These are phyloP conservation scores for Gossypium thurberi DNA, from an alignment of 345 rosid species.

Conservation along the genomic window DNA sequence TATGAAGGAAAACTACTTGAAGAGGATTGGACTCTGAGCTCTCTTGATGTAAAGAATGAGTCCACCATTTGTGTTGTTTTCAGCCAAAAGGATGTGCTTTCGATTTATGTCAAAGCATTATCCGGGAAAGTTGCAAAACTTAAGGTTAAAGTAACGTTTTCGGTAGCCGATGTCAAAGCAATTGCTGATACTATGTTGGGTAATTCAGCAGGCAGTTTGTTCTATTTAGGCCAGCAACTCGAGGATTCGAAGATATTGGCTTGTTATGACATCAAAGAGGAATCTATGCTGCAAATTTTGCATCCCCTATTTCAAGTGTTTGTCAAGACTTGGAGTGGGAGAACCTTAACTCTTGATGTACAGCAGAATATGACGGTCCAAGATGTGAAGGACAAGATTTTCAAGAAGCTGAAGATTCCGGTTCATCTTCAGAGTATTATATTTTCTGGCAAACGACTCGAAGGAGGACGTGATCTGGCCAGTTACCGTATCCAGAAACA, in stretches of 20 bases:
- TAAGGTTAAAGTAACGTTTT: slow-evolving; percentile 17
- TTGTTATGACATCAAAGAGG: slow-evolving; percentile 25
- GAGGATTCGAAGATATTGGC: slow-evolving; percentile 30
- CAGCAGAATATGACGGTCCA: slow-evolving; percentile 1
- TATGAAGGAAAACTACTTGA: slow-evolving; percentile 23
- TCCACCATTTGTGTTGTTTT: slow-evolving; percentile 23
- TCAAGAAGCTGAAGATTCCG: slow-evolving; percentile 14
- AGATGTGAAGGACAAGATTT: slow-evolving; percentile 18
- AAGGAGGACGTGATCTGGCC: slow-evolving; percentile 13
- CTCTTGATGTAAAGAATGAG: slow-evolving; percentile 16
- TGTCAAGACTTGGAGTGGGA: slow-evolving; percentile 27
- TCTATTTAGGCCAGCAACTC: slow-evolving; percentile 21
- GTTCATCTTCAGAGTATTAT: neutral
- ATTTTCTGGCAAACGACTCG: slow-evolving; percentile 27
- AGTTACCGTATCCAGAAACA: slow-evolving; percentile 26
- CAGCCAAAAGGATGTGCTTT: slow-evolving; percentile 18
- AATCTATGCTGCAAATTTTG: slow-evolving; percentile 16
- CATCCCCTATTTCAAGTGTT: slow-evolving; percentile 21
- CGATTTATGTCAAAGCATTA: slow-evolving; percentile 20
- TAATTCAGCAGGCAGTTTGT: neutral
- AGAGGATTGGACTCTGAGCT: slow-evolving; percentile 24
- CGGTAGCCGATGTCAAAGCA: slow-evolving; percentile 24
- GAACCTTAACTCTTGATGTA: slow-evolving; percentile 31
- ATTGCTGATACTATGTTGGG: slow-evolving; percentile 17
- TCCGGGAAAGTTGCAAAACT: slow-evolving; percentile 18